Evolutionary conservation across 2,329 filamentous ascomycete genomes (phyloP).

Genomic region (Paecilomyces sp.): DNA sequence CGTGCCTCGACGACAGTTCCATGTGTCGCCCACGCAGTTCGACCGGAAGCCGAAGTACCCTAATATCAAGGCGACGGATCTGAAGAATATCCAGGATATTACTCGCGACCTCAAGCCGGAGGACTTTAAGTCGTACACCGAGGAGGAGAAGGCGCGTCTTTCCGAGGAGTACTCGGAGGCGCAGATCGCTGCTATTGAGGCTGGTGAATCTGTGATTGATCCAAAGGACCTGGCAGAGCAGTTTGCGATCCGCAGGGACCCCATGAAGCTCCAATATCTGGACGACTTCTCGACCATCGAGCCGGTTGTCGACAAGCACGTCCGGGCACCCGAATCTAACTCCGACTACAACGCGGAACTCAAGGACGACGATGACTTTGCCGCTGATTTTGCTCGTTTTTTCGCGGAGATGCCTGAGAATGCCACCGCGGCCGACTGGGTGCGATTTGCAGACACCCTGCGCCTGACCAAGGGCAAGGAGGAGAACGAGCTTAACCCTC

Average conservation of each 20-base stretch:
- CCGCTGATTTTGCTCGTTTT: slow-evolving; percentile 48
- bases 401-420: slow-evolving; percentile 45
- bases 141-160: slow-evolving; percentile 57
- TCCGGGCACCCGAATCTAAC: slow-evolving; percentile 43
- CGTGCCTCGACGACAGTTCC: slow-evolving; percentile 43
- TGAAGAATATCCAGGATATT: slow-evolving; percentile 17
- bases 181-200: slow-evolving; percentile 74
- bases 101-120: slow-evolving; percentile 16
- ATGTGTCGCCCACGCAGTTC: slow-evolving; percentile 34
- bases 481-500: slow-evolving; percentile 42
- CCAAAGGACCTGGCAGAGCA: slow-evolving; percentile 67
- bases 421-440: slow-evolving; percentile 36
- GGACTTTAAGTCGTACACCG: slow-evolving; percentile 54
- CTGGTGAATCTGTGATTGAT: slow-evolving; percentile 70
- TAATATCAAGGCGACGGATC: slow-evolving; percentile 29
- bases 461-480: slow-evolving; percentile 46
- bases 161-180: slow-evolving; percentile 65
- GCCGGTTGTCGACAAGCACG: slow-evolving; percentile 68
- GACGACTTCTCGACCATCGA: slow-evolving; percentile 76
- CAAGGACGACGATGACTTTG: slow-evolving; percentile 56
- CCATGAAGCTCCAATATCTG: slow-evolving; percentile 65
- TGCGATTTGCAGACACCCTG: slow-evolving; percentile 38
- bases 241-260: slow-evolving; percentile 64
- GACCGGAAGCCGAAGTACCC: slow-evolving; percentile 33
- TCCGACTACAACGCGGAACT: slow-evolving; percentile 53